These are phyloP conservation scores for Pogostemon cablin DNA, from an alignment of 257 asterid species.

Conservation along the genomic window DNA sequence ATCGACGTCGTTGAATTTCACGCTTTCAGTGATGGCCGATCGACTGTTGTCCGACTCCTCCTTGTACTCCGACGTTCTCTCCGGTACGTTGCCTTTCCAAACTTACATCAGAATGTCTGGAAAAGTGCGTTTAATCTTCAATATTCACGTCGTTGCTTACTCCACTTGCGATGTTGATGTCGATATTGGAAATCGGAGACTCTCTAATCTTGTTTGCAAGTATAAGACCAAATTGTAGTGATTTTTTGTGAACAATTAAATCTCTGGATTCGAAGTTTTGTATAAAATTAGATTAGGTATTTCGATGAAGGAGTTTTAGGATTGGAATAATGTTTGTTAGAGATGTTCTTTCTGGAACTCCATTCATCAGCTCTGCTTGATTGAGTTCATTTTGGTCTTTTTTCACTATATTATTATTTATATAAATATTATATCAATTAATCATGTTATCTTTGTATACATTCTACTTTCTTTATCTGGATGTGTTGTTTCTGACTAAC, in stretches of 20 bases:
- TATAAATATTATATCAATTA: background rate
- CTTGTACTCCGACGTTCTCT: conserved; percentile 48
- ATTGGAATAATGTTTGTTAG: conserved; percentile 2
- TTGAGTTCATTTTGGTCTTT: conserved; percentile 16
- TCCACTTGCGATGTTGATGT: conserved; percentile 61
- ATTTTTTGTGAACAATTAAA: background rate
- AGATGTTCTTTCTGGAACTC: background rate
- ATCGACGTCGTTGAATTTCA: conserved; percentile 51
- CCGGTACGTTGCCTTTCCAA: conserved; percentile 65
- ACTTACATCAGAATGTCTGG: conserved; percentile 65
- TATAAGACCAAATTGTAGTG: conserved; percentile 63
- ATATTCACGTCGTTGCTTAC: conserved; percentile 51
- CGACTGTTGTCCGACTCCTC: conserved; percentile 55
- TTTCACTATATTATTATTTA: background rate
- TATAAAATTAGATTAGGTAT: conserved; percentile 10
- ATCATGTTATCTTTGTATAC: background rate
- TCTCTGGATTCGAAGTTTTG: background rate
- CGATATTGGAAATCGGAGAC: conserved; percentile 37
- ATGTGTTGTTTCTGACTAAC: background rate
- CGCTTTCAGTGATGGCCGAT: conserved; percentile 70
- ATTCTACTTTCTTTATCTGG: background rate
- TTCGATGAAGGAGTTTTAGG: background rate
- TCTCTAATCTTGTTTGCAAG: conserved; percentile 56
- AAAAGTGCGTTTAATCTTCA: conserved; percentile 53
- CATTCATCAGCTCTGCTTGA: conserved; percentile 10